Evolutionary conservation across 805 yeast species (phyloP).

Genomic region (Candida tallmaniae): DNA sequence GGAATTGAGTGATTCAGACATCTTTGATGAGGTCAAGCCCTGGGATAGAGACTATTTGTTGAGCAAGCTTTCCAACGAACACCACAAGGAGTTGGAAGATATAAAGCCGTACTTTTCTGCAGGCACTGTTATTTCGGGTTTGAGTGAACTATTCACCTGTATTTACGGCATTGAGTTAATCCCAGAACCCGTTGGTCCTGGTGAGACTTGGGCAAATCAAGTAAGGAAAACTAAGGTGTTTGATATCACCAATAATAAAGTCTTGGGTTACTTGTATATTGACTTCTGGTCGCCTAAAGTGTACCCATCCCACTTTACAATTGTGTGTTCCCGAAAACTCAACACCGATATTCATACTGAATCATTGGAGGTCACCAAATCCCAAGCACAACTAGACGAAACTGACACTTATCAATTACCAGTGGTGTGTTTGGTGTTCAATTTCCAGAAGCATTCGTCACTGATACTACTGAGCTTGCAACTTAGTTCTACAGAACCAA

Average conservation of each 20-base stretch:
- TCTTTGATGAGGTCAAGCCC: conserved; percentile 55
- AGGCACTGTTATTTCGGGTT: conserved; percentile 81
- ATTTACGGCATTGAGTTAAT: conserved; percentile 75
- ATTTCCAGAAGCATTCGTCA: conserved; percentile 45
- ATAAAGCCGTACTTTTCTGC: conserved; percentile 74
- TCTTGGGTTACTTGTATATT: conserved; percentile 77
- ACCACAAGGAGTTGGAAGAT: conserved; percentile 25
- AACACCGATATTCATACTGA: conserved; percentile 43
- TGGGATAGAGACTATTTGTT: conserved; percentile 85
- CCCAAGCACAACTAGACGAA: conserved; percentile 32
- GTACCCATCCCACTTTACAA: conserved; percentile 93
- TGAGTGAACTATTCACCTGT: conserved; percentile 61
- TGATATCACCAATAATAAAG: conserved; percentile 48
- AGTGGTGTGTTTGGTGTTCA: conserved; percentile 83
- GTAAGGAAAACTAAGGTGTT: conserved; percentile 79
- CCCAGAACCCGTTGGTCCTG: conserved; percentile 57
- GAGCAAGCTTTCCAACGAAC: conserved; percentile 13
- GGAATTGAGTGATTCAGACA: conserved; percentile 19
- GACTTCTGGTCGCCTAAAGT: conserved; percentile 79
- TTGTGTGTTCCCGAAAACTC: conserved; percentile 85
- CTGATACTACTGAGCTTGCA: no score
- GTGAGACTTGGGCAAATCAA: conserved; percentile 82
- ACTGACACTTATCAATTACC: conserved; percentile 73
- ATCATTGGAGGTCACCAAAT: conserved; percentile 15
- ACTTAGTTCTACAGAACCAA: conserved; percentile 24